Conservation (phyloP, 305 asterid species). For the Nicotiana rustica region DNA sequence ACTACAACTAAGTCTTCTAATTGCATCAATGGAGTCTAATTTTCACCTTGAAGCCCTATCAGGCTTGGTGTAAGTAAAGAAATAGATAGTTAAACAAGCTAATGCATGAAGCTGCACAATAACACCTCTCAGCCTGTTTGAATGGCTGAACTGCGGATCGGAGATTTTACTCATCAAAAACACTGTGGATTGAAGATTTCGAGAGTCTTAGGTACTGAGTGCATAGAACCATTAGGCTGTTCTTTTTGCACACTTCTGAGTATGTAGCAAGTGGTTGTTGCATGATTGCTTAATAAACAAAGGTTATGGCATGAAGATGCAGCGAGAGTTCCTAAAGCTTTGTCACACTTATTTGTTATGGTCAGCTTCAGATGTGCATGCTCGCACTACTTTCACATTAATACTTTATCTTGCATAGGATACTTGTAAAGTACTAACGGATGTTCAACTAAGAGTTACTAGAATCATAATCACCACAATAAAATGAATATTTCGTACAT, state of each 20-base stretch:
- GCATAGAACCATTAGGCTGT: constrained; percentile 1
- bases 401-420: neutral
- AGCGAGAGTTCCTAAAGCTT: constrained; percentile 7
- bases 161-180: neutral
- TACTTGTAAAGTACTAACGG: neutral
- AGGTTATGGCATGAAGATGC: neutral
- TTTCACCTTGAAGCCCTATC: neutral
- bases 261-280: neutral
- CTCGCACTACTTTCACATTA: neutral
- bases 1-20: constrained; percentile 10
- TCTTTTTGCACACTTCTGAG: neutral
- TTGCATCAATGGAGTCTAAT: constrained; percentile 2
- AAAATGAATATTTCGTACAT: neutral
- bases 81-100: neutral
- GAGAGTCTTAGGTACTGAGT: neutral
- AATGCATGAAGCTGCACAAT: constrained; percentile 11
- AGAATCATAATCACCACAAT: neutral
- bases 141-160: neutral
- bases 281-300: constrained; percentile 17
- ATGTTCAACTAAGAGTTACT: constrained; percentile 17
- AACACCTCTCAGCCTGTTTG: neutral
- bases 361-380: neutral
- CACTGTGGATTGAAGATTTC: neutral
- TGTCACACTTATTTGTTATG: neutral
- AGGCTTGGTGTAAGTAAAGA: neutral